Evolutionary conservation across 345 rosid genomes (phyloP), one percentile per base, ranked within the genome.

Genomic region (Salix suchowensis): DNA sequence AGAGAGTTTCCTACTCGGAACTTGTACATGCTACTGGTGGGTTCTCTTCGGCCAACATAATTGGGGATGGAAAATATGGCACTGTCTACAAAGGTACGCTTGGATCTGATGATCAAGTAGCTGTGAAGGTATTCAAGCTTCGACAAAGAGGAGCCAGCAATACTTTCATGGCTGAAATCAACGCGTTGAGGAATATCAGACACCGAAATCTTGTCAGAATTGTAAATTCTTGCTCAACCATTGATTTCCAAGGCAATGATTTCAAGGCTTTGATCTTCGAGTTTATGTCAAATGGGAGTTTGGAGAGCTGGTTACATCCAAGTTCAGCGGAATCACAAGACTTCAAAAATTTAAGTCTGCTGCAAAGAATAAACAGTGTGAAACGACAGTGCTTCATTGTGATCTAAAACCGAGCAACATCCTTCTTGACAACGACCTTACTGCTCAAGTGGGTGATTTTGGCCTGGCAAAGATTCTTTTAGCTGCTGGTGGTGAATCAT

Each of bases 201-300:
- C 62, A 65, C 10, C 54, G 70, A 21, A 74, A 74, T 46, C 77
- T 74, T 65, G 62, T 74, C 1, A 74, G 36, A 60, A 46, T 74
- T 6, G 15, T 44, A 5, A 37, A 60, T 14, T 36, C 39, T 26
- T 74, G 70, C 68, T 65, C 62, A 6, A 64, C 68, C 15, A 42
- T 65, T 23, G 61, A 74, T 74, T 46, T 37, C 34, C 10, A 60
- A 37, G 68, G 76, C n/a, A 16, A 61, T 14, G 68, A 73, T 13
- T 73, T 61, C 55, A 73, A 73, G 21, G 77, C 70, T 18, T 28
- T 74, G 32, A 44, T 74, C 1, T 46, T 60, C 6, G 70, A 74
- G 70, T 74, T 74, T 23, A 61, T 74, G 40, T 24, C 58, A 8
- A 74, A 74, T 16, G 77, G 77, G 28, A 74, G 70, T 65, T 28